Evolutionary conservation across 2,329 filamentous ascomycete genomes (phyloP).

Genomic region (Diaporthe velutina): DNA sequence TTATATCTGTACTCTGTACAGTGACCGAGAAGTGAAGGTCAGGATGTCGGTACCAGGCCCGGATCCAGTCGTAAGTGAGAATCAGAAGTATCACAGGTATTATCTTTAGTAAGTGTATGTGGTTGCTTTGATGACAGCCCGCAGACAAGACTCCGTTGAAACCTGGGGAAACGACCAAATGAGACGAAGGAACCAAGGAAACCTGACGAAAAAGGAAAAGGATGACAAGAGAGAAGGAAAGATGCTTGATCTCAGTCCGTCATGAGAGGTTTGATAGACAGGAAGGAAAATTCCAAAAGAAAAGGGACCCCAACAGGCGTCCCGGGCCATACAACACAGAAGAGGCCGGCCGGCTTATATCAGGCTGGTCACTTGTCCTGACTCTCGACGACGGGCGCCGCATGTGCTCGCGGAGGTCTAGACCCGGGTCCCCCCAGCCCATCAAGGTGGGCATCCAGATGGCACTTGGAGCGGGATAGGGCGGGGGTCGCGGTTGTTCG

Average conservation of each 20-base stretch:
- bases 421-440: conserved; percentile 4
- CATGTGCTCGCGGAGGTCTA: conserved; percentile 23
- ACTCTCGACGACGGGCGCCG: conserved; percentile 1
- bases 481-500: conserved; percentile 10
- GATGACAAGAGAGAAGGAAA: conserved; percentile 4
- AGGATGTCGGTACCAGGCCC: conserved; percentile 6
- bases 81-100: conserved; percentile 24
- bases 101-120: conserved; percentile 17
- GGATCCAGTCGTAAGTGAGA: background rate
- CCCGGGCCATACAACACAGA: background rate
- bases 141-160: conserved; percentile 21
- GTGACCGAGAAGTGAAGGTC: conserved; percentile 13
- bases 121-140: conserved; percentile 16
- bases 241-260: conserved; percentile 9
- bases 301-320: conserved; percentile 30
- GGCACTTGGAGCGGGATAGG: background rate
- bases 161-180: background rate
- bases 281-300: conserved; percentile 17
- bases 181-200: conserved; percentile 2
- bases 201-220: conserved; percentile 4
- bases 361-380: background rate
- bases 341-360: conserved; percentile 29
- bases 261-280: background rate
- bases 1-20: conserved; percentile 18
- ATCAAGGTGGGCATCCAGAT: background rate